A percentile compares a stretch with the other conserved stretches of the same genome.
Evolutionary conservation across 2,329 filamentous ascomycete species (phyloP).

Genomic region (Clarireedia homoeocarpa): DNA sequence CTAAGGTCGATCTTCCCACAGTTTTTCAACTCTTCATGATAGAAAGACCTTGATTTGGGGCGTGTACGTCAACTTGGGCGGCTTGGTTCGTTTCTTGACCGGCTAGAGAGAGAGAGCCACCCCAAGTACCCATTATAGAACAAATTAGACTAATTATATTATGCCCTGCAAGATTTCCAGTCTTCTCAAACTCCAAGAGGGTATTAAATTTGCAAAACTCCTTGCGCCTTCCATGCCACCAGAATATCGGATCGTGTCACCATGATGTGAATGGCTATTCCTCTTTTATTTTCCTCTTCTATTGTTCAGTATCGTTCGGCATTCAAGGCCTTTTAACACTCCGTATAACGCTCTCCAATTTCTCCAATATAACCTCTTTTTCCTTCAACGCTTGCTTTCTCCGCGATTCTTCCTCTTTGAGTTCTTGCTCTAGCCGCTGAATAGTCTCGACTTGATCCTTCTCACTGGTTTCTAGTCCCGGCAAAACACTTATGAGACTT

Average conservation of each 20-base stretch:
- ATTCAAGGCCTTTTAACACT: conserved; percentile 49
- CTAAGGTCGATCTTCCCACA: conserved; percentile 71
- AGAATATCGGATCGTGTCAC: too few relatives aligned
- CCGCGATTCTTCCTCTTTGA: conserved; percentile 55
- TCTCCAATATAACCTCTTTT: conserved; percentile 51
- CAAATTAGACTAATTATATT: background rate
- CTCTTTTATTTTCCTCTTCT: too few relatives aligned
- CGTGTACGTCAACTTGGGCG: background rate
- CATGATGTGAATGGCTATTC: too few relatives aligned
- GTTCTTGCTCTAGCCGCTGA: conserved; percentile 55
- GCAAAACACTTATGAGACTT: conserved; percentile 63
- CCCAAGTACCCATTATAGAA: background rate
- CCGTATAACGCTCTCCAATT: conserved; percentile 54
- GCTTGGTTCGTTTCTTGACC: background rate
- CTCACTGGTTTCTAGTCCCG: conserved; percentile 72
- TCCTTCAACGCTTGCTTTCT: conserved; percentile 56
- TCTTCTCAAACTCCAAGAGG: background rate
- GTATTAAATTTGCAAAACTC: background rate
- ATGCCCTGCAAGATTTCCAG: background rate
- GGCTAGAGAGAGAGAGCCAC: background rate
- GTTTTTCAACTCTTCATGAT: conserved; percentile 61
- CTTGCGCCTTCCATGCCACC: background rate
- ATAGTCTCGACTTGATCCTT: conserved; percentile 64
- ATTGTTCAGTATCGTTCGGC: background rate
- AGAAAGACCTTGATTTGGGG: background rate